Base-by-base conservation (phyloP, 768 basidiomycete genomes). In the Mycena sanguinolenta region DNA sequence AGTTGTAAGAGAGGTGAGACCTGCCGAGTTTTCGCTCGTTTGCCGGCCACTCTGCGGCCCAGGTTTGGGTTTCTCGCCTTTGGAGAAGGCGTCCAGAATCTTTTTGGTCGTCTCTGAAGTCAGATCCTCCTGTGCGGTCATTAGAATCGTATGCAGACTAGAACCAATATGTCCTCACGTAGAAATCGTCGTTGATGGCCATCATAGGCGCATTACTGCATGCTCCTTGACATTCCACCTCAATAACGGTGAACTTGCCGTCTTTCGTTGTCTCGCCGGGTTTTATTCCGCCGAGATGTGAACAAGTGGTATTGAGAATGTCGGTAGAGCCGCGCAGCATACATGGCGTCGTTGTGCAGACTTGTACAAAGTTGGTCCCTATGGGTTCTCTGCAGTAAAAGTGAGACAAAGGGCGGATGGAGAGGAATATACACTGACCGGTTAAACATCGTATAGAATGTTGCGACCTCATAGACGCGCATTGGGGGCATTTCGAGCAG, bases 381-480 rank as follows among this genome's bases (percentile, higher is more conserved):
- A 98, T 95, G 7, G 97, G 97, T 82, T 98, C 96, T 63, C 96
- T 96, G 69, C 54, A 49, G 69, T 52, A 49, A 34, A 28, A 30
- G 14, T 27, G 36, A 28, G 28, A 0, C 52, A 34, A 19, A 58
- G 28, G 17, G 19, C 30, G 27, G 55, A 21, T 67, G 8, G 50
- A 4, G 34, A 13, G 38, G 42, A 54, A 65, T 39, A 63, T 1
- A 21, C 34, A 72, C 88, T 76, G 67, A 95, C 95, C 97, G 90
- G 86, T 98, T 99, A 88, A 98, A 99, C 97, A 99, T 99, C 75
- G 98, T 99, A 82, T 99, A 99, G 84, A 99, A 99, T 17, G 96
- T 97, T 21, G 97, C 97, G 59, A 99, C 98, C 82, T 99, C 98
- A 80, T 99, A 99, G 2, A 98, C 98, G 13, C 98, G 93, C 98